Percentiles rank a stretch among this genome's conserved stretches.
Conservation (phyloP, 2,329 filamentous ascomycete genomes). For the Coniella lustricola region DNA sequence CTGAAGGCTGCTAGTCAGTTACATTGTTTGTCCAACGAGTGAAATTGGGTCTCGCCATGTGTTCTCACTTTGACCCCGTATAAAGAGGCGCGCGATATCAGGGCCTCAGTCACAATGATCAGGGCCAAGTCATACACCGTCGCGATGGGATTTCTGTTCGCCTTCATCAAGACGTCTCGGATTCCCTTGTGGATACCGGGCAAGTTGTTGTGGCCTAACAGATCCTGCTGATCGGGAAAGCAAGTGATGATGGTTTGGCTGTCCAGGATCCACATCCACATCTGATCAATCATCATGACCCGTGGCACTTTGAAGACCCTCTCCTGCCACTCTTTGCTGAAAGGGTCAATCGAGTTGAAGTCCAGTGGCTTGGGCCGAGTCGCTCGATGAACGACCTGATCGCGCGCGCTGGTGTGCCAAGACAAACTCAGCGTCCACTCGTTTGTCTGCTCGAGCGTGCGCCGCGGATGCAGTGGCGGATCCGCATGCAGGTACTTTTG, state of each 20-base stretch:
- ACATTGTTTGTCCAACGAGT: not conserved
- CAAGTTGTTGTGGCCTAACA: slow-evolving; percentile 29
- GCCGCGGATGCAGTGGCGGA: slow-evolving; percentile 33
- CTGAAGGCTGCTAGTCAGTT: not conserved
- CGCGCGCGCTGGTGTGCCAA: slow-evolving; percentile 29
- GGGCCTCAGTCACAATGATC: slow-evolving; percentile 34
- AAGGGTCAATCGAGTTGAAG: slow-evolving; percentile 18
- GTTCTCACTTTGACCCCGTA: slow-evolving; percentile 27
- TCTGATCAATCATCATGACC: slow-evolving; percentile 26
- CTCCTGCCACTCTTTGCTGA: slow-evolving; percentile 14
- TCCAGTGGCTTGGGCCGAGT: slow-evolving; percentile 22
- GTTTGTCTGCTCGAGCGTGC: slow-evolving; percentile 41
- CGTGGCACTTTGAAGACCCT: slow-evolving; percentile 23
- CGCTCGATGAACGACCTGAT: slow-evolving; percentile 35
- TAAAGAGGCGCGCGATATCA: slow-evolving; percentile 31
- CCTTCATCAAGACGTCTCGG: slow-evolving; percentile 24
- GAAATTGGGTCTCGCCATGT: not conserved
- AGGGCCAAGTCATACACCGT: slow-evolving; percentile 36
- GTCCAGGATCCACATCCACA: slow-evolving; percentile 28
- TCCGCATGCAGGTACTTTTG: slow-evolving; percentile 26
- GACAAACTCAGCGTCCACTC: slow-evolving; percentile 29
- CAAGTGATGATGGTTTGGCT: slow-evolving; percentile 25
- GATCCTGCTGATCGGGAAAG: slow-evolving; percentile 34
- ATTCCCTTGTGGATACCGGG: slow-evolving; percentile 35
- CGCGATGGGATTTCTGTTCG: slow-evolving; percentile 22